A percentile compares a stretch with the other conserved stretches of the same genome.
Conservation (phyloP, 2,329 filamentous ascomycete genomes). For the Sarocladium brachiariae region DNA sequence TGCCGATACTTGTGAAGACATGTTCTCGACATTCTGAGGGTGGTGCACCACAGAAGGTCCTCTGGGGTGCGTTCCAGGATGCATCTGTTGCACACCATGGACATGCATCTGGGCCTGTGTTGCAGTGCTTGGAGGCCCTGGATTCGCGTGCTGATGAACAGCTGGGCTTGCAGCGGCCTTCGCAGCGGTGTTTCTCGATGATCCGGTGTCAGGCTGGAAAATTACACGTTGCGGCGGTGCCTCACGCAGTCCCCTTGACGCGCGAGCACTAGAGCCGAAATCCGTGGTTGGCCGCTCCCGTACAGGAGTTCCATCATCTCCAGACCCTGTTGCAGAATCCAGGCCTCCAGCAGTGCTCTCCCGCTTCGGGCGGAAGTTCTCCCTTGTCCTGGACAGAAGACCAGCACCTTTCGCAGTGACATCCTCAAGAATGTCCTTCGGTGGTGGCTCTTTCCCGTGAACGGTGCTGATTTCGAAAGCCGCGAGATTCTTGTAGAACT, state of each 20-base stretch:
- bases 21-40: constrained; percentile 48
- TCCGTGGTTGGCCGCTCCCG: constrained; percentile 47
- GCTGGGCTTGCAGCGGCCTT: constrained; percentile 1
- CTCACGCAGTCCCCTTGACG: constrained; percentile 63
- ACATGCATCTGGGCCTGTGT: constrained; percentile 4
- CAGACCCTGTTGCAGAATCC: constrained; percentile 49
- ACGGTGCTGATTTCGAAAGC: constrained; percentile 79
- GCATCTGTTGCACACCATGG: constrained; percentile 14
- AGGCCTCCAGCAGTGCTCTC: constrained; percentile 39
- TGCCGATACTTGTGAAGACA: constrained; percentile 54
- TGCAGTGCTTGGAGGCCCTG: background rate
- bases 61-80: constrained; percentile 28
- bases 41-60: constrained; percentile 42
- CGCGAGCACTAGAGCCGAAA: constrained; percentile 47
- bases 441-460: constrained; percentile 74
- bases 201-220: constrained; percentile 72
- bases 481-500: constrained; percentile 83
- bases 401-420: constrained; percentile 79
- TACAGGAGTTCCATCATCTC: constrained; percentile 52
- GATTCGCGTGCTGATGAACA: constrained; percentile 8
- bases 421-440: constrained; percentile 81
- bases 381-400: constrained; percentile 69
- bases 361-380: constrained; percentile 58
- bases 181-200: constrained; percentile 45
- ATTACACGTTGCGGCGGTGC: constrained; percentile 79